Percentiles rank a stretch among this genome's conserved stretches.
Evolutionary conservation across 2,329 filamentous ascomycete genomes (phyloP).

Genomic region (Pleoardoris graminearum): DNA sequence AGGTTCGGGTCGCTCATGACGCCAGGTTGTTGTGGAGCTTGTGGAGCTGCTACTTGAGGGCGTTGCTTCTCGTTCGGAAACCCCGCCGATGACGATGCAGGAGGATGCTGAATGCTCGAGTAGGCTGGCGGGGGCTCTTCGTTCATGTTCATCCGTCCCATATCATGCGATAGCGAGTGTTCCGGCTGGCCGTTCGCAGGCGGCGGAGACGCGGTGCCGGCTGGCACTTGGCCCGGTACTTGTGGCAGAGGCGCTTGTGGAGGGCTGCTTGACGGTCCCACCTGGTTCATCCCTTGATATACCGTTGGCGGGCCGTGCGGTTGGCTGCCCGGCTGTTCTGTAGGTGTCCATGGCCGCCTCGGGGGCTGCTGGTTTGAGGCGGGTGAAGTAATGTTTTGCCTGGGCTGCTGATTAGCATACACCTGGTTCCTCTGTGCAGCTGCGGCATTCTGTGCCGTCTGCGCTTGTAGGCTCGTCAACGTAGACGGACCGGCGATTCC

Average conservation of each 20-base stretch:
- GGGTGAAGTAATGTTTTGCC: constrained; percentile 55
- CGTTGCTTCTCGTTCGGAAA: constrained; percentile 80
- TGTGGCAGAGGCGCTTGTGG: constrained; percentile 39
- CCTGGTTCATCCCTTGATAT: constrained; percentile 82
- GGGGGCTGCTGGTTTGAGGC: constrained; percentile 47
- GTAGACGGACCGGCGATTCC: constrained; percentile 87
- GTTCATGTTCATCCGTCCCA: constrained; percentile 77
- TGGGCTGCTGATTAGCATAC: constrained; percentile 58
- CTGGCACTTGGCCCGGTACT: constrained; percentile 19
- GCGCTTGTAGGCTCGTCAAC: constrained; percentile 71
- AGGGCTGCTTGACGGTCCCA: constrained; percentile 52
- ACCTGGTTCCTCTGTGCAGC: constrained; percentile 80
- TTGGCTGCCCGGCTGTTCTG: constrained; percentile 81
- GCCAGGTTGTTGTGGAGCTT: constrained; percentile 29
- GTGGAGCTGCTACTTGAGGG: constrained; percentile 46
- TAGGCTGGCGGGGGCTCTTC: constrained; percentile 95
- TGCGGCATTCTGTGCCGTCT: constrained; percentile 80
- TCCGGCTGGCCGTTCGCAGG: constrained; percentile 46
- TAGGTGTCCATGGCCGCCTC: constrained; percentile 87
- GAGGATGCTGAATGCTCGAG: constrained; percentile 65
- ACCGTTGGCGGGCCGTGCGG: constrained; percentile 89
- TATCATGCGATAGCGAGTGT: constrained; percentile 79
- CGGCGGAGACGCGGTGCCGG: constrained; percentile 29
- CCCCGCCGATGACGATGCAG: constrained; percentile 52
- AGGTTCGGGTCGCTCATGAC: constrained; percentile 45